Evolutionary conservation across 2,329 filamentous ascomycete species (phyloP).

Genomic region (Fusarium mangiferae): DNA sequence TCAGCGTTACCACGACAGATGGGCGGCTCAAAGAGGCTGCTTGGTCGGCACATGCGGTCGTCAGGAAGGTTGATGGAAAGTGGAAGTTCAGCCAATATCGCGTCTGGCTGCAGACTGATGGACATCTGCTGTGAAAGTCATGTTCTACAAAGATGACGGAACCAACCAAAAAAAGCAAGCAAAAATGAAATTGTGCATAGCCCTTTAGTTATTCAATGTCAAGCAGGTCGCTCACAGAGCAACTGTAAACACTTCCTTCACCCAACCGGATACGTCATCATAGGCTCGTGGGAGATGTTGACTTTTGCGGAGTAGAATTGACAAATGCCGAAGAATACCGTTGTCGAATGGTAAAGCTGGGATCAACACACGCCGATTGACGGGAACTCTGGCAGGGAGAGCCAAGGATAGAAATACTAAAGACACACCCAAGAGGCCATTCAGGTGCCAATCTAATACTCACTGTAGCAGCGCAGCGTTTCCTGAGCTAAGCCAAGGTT

Average conservation of each 20-base stretch:
- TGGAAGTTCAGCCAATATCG: constrained; percentile 50
- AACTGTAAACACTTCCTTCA: background rate
- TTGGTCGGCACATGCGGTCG: constrained; percentile 48
- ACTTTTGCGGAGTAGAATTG: constrained; percentile 20
- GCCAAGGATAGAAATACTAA: constrained; percentile 2
- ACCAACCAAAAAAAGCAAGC: background rate
- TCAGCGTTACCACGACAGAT: constrained; percentile 43
- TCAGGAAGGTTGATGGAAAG: constrained; percentile 44
- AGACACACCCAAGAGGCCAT: constrained; percentile 18
- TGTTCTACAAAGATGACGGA: background rate
- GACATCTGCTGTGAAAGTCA: constrained; percentile 19
- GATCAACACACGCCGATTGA: constrained; percentile 36
- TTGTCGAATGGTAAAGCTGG: constrained; percentile 33
- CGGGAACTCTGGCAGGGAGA: constrained; percentile 25
- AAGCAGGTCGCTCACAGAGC: background rate
- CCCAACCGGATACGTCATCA: constrained; percentile 33
- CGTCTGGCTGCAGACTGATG: constrained; percentile 47
- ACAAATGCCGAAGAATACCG: constrained; percentile 26
- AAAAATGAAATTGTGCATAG: constrained; percentile 25
- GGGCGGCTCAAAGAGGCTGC: constrained; percentile 41
- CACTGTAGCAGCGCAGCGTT: constrained; percentile 8
- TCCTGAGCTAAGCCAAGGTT: constrained; percentile 22
- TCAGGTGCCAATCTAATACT: constrained; percentile 1
- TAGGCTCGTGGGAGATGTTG: constrained; percentile 18
- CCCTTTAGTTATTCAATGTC: constrained; percentile 13